A percentile compares a stretch with the other conserved stretches of the same genome.
Conservation (phyloP, 495 filamentous ascomycete species). For the Xylaria palmicola region DNA sequence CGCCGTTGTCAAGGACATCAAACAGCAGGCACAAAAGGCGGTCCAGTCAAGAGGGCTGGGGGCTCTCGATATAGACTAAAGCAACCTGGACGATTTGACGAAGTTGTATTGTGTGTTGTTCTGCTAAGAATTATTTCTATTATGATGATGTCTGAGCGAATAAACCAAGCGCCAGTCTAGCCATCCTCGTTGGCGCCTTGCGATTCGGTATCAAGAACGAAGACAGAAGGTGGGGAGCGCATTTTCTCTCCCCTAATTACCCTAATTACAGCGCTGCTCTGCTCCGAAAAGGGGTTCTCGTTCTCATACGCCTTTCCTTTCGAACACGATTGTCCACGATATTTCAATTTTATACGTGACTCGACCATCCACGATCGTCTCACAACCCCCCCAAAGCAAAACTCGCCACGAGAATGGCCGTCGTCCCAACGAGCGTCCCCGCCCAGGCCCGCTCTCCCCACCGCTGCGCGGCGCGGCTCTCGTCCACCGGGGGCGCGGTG, state of each 20-base stretch:
- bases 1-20: conserved; percentile 54
- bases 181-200: not conserved
- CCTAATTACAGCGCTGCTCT: too few species aligned
- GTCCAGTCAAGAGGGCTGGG: conserved; percentile 64
- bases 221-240: too few species aligned
- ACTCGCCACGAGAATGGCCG: not conserved
- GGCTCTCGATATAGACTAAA: conserved; percentile 50
- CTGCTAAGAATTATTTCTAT: not conserved
- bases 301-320: too few species aligned
- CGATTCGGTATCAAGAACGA: not conserved
- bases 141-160: conserved; percentile 4
- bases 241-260: too few species aligned
- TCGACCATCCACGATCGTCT: not conserved
- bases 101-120: not conserved
- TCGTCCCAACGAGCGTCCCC: not conserved
- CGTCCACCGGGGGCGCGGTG: not conserved
- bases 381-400: not conserved
- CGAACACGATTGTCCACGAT: too few species aligned
- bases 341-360: not conserved
- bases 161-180: not conserved
- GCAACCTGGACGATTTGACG: conserved; percentile 10
- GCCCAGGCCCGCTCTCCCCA: not conserved
- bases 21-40: conserved; percentile 59
- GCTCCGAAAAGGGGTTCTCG: too few species aligned
- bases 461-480: not conserved